Base-by-base conservation (phyloP, 129 eudicot species). In the Logfia minima region DNA sequence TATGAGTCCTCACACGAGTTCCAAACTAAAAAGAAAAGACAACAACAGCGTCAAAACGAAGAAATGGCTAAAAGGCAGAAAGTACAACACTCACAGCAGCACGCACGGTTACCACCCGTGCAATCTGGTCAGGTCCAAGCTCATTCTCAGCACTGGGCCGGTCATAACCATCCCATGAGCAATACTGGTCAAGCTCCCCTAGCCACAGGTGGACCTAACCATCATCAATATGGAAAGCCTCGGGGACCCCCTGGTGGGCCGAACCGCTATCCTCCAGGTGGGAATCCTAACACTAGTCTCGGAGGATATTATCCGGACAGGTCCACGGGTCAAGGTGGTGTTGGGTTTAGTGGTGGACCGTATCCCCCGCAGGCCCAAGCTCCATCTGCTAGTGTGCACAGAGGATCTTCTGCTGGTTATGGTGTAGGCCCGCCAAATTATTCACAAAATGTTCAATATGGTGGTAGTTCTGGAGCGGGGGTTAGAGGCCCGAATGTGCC, bases 11-110 rank as follows among this genome's bases (percentile, higher is more conserved):
- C 96, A n/a, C 96, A 89, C 2, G 98, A 92, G 59, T 90, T 87
- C 76, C 98, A 92, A 74, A 90, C 98, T 10, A 92, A 89, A 87
- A 92, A 92, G 83, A 92, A 92, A 79, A 86, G 98, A 35, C 96
- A 92, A 73, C 96, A 92, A 70, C 91, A 86, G 67, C 78, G 93
- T 16, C 94, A 90, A 74, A 86, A 88, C 2, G 98, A 92, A 59
- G 98, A 92, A 70, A 83, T 75, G 24, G 88, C 96, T 1, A 90
- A 92, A 78, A 87, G 96, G 18, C 98, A 92, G 79, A 92, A 92
- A 81, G 53, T 78, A 18, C 93, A 92, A 79, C 93, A 92, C 84
- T 90, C 89, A 26, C 90, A 81, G 65, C 91, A 87, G 70, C 98
- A 90, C 11, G 35, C 77, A 4, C 96, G 96, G 2, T 78, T 88